Percentiles rank a stretch among this genome's conserved stretches.
Evolutionary conservation across 106 monocot species (phyloP).

Genomic region (Allium fistulosum): DNA sequence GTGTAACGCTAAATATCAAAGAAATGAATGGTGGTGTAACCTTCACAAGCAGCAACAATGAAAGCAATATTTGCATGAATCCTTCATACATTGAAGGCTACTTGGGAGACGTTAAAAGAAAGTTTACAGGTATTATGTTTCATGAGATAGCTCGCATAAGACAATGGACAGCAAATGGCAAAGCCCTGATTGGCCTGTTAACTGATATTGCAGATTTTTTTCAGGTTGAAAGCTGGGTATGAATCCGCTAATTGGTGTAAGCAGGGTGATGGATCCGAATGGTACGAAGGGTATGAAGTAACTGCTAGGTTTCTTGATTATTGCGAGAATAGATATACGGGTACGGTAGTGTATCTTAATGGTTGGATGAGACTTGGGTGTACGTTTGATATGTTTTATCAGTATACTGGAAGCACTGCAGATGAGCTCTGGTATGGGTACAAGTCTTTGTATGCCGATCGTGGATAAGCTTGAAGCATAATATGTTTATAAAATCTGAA

Average conservation of each 20-base stretch:
- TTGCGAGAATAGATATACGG: slow-evolving; percentile 16
- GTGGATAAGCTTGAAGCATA: no score
- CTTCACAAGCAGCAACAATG: background rate
- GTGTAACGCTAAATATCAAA: no score
- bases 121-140: no score
- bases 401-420: slow-evolving; percentile 38
- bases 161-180: no score
- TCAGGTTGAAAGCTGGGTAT: slow-evolving; percentile 47
- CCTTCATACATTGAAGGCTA: slow-evolving; percentile 10
- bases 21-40: no score
- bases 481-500: no score
- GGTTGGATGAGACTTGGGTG: slow-evolving; percentile 63
- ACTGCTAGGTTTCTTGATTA: slow-evolving; percentile 54
- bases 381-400: slow-evolving; percentile 26
- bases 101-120: slow-evolving; percentile 5
- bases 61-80: slow-evolving; percentile 3
- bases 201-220: slow-evolving; percentile 58
- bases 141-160: background rate
- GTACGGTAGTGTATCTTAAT: slow-evolving; percentile 44
- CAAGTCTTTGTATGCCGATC: slow-evolving; percentile 22
- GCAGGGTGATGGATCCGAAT: slow-evolving; percentile 32
- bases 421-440: slow-evolving; percentile 58
- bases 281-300: slow-evolving; percentile 56
- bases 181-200: slow-evolving; percentile 26
- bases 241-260: slow-evolving; percentile 35